Evolutionary conservation across 2,329 filamentous ascomycete species (phyloP).

Genomic region (Phoma herbarum): DNA sequence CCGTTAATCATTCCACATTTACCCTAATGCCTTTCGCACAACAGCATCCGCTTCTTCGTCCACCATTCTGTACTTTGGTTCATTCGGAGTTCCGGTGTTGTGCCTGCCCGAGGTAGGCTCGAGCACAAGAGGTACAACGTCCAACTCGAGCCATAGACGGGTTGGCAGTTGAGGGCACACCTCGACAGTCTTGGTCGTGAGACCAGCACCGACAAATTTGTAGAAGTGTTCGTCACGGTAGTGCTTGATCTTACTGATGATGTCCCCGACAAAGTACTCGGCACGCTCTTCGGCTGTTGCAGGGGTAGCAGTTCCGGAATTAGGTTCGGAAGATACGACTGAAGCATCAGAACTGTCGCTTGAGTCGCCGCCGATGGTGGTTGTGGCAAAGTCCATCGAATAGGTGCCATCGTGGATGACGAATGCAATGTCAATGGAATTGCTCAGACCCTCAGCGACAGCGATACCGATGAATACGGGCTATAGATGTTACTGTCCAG

Average conservation of each 20-base stretch:
- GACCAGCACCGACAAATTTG: constrained; percentile 79
- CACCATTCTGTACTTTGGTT: constrained; percentile 66
- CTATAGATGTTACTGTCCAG: constrained; percentile 23
- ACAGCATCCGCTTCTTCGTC: constrained; percentile 86
- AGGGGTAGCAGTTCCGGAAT: constrained; percentile 26
- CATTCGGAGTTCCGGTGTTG: constrained; percentile 9
- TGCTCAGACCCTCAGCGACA: constrained; percentile 61
- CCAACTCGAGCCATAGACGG: constrained; percentile 77
- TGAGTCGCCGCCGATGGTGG: constrained; percentile 16
- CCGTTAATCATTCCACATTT: constrained; percentile 42
- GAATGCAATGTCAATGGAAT: constrained; percentile 61
- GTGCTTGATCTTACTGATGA: constrained; percentile 64
- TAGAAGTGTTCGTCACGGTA: constrained; percentile 73
- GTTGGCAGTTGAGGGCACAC: constrained; percentile 73
- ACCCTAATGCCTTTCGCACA: constrained; percentile 80
- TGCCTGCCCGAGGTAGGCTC: constrained; percentile 26
- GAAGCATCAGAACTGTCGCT: constrained; percentile 15
- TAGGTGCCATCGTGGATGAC: constrained; percentile 79
- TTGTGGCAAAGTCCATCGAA: constrained; percentile 73
- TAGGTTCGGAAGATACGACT: constrained; percentile 9
- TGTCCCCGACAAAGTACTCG: constrained; percentile 62
- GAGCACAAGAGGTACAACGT: constrained; percentile 77
- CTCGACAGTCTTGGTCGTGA: constrained; percentile 67
- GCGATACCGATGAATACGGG: constrained; percentile 70
- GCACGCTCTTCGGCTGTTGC: constrained; percentile 28